Evolutionary conservation across 352 stramenopile genomes (phyloP).

Genomic region (Phytopythium delawarense): DNA sequence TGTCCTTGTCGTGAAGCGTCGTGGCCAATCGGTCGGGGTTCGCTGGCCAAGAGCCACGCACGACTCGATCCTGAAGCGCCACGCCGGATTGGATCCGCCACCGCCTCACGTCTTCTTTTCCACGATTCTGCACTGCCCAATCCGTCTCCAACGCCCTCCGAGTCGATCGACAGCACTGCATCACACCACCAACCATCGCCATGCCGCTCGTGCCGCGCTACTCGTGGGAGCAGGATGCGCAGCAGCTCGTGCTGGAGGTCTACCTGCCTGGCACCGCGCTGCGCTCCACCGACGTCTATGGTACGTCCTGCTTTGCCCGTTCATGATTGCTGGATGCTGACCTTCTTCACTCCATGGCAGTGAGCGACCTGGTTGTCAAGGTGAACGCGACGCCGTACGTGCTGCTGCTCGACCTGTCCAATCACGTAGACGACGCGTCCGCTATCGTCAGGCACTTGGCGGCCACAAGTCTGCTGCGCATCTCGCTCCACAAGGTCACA

Average conservation of each 20-base stretch:
- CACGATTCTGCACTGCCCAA: background rate
- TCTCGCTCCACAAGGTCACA: constrained; percentile 44
- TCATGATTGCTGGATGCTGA: constrained; percentile 1
- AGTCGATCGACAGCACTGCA: background rate
- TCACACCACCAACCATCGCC: background rate
- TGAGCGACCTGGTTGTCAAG: constrained; percentile 79
- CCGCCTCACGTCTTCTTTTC: background rate
- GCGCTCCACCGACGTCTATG: constrained; percentile 63
- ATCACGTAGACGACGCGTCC: constrained; percentile 47
- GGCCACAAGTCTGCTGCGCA: constrained; percentile 32
- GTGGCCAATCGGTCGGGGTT: background rate
- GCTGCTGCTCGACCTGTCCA: constrained; percentile 62
- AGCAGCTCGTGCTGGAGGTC: constrained; percentile 45
- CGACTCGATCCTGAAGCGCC: constrained; percentile 1
- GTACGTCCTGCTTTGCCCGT: constrained; percentile 14
- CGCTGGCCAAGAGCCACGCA: background rate
- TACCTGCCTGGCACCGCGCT: constrained; percentile 41
- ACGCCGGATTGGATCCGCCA: background rate
- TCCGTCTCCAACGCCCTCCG: background rate
- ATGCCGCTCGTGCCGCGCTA: constrained; percentile 72
- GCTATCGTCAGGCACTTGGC: constrained; percentile 41
- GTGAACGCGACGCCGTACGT: constrained; percentile 76
- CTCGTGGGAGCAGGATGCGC: constrained; percentile 57
- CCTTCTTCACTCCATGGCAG: constrained; percentile 15
- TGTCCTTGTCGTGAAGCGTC: background rate